These are phyloP conservation scores for Quercus phellos DNA, from an alignment of 331 rosid species.

Conservation along the genomic window DNA sequence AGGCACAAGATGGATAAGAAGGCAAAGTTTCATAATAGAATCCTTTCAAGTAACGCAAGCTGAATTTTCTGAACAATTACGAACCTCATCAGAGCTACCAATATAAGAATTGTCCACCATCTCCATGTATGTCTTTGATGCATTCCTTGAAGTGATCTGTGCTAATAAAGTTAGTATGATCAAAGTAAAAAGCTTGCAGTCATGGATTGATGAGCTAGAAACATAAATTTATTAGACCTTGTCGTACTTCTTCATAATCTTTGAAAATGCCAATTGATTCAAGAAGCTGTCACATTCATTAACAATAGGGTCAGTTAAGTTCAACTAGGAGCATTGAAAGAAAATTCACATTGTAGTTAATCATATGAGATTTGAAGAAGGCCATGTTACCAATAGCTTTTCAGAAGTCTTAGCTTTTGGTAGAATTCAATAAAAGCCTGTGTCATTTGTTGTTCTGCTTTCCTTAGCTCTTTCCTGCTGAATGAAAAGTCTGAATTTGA, in stretches of 20 bases:
- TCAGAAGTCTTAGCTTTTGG: constrained; percentile 56
- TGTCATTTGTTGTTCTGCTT: constrained; percentile 50
- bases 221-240: constrained; percentile 38
- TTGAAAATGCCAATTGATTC: constrained; percentile 62
- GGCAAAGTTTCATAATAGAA: not conserved
- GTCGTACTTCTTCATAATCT: constrained; percentile 85
- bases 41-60: not conserved
- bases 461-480: constrained; percentile 50
- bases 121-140: constrained; percentile 56
- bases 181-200: not conserved
- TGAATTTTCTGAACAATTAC: not conserved
- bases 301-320: constrained; percentile 3
- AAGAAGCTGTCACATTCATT: constrained; percentile 47
- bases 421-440: constrained; percentile 48
- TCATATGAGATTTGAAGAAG: not conserved
- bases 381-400: constrained; percentile 50
- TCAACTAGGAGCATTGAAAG: not conserved
- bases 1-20: constrained; percentile 9
- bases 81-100: constrained; percentile 51
- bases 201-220: not conserved
- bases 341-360: not conserved
- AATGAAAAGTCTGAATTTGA: constrained; percentile 36
- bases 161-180: not conserved
- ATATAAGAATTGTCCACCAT: constrained; percentile 63
- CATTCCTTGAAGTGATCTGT: constrained; percentile 55